Evolutionary conservation across 306 rosid species (phyloP), one percentile per base, ranked within the genome.

Genomic region (Mimosa bimucronata): DNA sequence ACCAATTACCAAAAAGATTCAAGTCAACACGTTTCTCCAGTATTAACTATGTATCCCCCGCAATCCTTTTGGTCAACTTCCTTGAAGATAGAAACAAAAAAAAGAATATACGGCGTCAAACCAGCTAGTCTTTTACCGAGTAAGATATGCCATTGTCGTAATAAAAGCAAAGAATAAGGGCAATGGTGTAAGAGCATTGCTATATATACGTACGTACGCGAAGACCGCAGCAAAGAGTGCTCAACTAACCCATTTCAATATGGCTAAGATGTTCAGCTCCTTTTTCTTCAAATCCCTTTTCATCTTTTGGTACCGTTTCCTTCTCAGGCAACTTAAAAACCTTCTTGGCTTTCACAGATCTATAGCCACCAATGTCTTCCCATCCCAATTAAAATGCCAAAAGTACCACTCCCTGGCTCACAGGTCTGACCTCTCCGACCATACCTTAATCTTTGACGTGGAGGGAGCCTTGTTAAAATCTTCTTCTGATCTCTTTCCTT

Each of bases 401-500:
- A 88, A 85, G 42, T 82, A 73, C 45, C 62, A 79, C 2, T 84
- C 92, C 77, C 87, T 89, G 12, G 23, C 89, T 50, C 84, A 78
- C 9, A 77, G 85, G 30, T 42, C 81, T 44, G 87, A 88, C 72
- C 88, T 90, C 53, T 21, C 75, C 15, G 83, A 81, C 62, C 83
- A 85, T 19, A 86, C 92, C 40, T 16, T 90, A 55, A 55, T 94
- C 64, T 94, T 94, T 77, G 85, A 89, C 64, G 89, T 94, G 1
- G 98, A 94, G 79, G 90, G 82, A 37, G 79, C 90, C 40, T 61
- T 94, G 31, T 68, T 94, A 25, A 92, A 77, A 76, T 88, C 95
- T 28, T 58, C 87, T 30, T 90, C 85, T 34, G 38, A 34, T 77
- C 10, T 85, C 45, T 92, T 92, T 72, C 86, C 94, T 4, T 92